Conservation (phyloP, 257 asterid genomes). For the Nicotiana benthamiana region DNA sequence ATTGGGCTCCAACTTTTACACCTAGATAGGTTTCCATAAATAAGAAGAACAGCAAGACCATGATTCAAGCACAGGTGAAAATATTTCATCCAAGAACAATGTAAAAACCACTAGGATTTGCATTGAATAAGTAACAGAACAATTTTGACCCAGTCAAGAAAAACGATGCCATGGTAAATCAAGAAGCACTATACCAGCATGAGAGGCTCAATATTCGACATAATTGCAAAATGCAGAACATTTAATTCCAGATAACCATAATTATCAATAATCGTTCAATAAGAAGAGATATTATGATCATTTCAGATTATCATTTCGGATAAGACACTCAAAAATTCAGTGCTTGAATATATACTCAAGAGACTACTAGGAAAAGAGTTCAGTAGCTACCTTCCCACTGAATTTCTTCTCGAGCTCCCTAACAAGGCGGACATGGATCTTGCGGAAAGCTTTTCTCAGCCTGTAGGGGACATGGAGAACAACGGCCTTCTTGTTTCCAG, state of each 20-base stretch:
- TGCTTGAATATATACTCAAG: not conserved
- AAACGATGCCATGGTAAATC: not conserved
- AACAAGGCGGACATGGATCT: slow-evolving; percentile 70
- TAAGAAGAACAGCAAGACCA: not conserved
- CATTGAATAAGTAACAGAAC: not conserved
- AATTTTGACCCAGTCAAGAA: not conserved
- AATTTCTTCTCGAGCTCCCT: slow-evolving; percentile 87
- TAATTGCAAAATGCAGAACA: not conserved
- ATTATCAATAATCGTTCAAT: not conserved
- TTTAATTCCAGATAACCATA: not conserved
- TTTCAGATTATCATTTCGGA: not conserved
- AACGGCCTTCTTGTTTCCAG: slow-evolving; percentile 74
- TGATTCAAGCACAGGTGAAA: not conserved
- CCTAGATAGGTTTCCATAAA: not conserved
- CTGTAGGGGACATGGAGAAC: slow-evolving; percentile 81
- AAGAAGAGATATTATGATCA: not conserved
- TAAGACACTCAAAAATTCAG: not conserved
- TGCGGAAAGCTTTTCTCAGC: slow-evolving; percentile 72
- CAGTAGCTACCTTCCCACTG: slow-evolving; percentile 67
- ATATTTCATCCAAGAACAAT: not conserved
- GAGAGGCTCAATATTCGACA: not conserved
- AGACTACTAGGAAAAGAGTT: not conserved
- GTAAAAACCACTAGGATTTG: not conserved
- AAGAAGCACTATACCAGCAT: not conserved
- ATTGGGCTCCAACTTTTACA: not conserved